These are phyloP conservation scores for Aspergillus nomiae DNA, from an alignment of 2,329 filamentous ascomycete species.

Conservation along the genomic window DNA sequence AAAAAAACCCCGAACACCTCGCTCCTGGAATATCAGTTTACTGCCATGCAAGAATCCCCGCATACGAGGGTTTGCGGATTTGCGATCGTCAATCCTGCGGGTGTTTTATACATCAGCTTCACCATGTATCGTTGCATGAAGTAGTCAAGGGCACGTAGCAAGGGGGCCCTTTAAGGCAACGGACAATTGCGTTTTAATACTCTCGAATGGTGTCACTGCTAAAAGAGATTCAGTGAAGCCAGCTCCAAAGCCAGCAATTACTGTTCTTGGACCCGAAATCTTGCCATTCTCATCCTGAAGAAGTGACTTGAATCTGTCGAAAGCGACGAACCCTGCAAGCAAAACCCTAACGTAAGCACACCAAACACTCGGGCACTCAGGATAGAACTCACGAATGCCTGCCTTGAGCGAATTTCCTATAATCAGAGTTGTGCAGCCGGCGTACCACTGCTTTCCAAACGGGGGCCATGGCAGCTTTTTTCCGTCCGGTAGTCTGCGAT, in stretches of 20 bases:
- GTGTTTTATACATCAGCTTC: conserved; percentile 5
- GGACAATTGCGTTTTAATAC: conserved; percentile 93
- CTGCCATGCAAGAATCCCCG: conserved; percentile 90
- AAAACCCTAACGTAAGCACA: conserved; percentile 1
- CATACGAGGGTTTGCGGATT: conserved; percentile 81
- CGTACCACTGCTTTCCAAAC: conserved; percentile 94
- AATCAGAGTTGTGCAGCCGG: conserved; percentile 93
- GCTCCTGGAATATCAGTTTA: conserved; percentile 81
- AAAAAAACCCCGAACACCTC: conserved; percentile 90
- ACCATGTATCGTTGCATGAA: background rate
- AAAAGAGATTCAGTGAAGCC: conserved; percentile 91
- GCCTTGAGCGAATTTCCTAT: conserved; percentile 97
- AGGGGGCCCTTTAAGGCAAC: conserved; percentile 22
- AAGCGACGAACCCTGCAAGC: conserved; percentile 78
- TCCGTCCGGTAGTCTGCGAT: conserved; percentile 75
- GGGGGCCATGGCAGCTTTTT: conserved; percentile 93
- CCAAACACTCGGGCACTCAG: background rate
- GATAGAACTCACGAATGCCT: conserved; percentile 71
- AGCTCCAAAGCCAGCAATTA: conserved; percentile 90
- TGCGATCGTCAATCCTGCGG: conserved; percentile 88
- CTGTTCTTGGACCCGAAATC: conserved; percentile 85
- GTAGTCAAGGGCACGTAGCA: background rate
- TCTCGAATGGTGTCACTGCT: conserved; percentile 95
- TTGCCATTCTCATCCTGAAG: conserved; percentile 83
- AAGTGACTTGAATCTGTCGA: conserved; percentile 87